Evolutionary conservation across 208 protist genomes (phyloP).

Genomic region (Crithidia acanthocephali): DNA sequence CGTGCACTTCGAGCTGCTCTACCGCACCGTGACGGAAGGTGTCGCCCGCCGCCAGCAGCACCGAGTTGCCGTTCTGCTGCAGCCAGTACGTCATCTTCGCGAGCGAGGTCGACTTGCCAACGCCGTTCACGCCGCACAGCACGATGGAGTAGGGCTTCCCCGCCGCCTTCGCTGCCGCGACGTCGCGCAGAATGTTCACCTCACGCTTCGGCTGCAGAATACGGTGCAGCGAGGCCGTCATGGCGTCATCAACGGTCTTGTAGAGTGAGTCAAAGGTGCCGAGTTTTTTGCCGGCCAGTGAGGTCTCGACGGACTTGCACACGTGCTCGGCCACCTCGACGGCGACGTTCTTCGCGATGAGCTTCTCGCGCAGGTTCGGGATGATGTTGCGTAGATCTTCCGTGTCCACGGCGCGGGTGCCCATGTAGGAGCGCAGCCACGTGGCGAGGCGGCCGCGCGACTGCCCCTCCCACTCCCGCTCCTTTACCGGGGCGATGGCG

Average conservation of each 20-base stretch:
- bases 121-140: conserved; percentile 99
- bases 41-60: conserved; percentile 99
- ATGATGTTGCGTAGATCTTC: conserved; percentile 94
- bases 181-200: conserved; percentile 96
- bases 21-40: conserved; percentile 99
- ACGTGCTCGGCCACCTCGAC: conserved; percentile 96
- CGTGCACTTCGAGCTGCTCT: conserved; percentile 98
- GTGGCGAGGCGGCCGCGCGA: conserved; percentile 69
- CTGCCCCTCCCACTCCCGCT: conserved; percentile 84
- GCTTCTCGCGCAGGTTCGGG: conserved; percentile 90
- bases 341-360: conserved; percentile 99
- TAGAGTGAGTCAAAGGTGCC: conserved; percentile 93
- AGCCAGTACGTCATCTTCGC: conserved; percentile 98
- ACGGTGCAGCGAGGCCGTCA: conserved; percentile 91
- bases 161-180: conserved; percentile 67
- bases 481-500: conserved; percentile 65
- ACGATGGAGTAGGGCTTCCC: conserved; percentile 96
- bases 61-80: conserved; percentile 88
- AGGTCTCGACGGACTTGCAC: conserved; percentile 93
- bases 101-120: conserved; percentile 99
- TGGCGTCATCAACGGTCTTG: conserved; percentile 72
- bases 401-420: conserved; percentile 75
- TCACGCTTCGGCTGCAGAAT: conserved; percentile 97
- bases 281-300: conserved; percentile 93
- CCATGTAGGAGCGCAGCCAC: conserved; percentile 81